A percentile compares a stretch with the other conserved stretches of the same genome.
Evolutionary conservation across 805 yeast genomes (phyloP).

Genomic region (Barnettozyma californica): DNA sequence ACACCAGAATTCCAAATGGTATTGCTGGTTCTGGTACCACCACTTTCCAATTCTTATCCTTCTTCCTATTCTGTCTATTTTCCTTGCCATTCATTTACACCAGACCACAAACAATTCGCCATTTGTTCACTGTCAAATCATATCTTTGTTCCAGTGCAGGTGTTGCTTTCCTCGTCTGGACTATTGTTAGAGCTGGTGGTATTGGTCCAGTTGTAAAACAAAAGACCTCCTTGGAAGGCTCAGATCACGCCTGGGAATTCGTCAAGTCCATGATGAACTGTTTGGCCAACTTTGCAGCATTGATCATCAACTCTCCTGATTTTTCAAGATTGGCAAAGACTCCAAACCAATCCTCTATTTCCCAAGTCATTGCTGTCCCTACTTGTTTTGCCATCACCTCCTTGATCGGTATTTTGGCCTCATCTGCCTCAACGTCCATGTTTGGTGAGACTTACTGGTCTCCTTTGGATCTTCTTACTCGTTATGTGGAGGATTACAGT

Average conservation of each 20-base stretch:
- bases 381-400: constrained; percentile 75
- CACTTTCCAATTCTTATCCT: constrained; percentile 66
- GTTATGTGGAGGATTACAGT: constrained; percentile 50
- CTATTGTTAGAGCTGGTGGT: constrained; percentile 74
- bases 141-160: constrained; percentile 79
- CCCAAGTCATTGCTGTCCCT: constrained; percentile 67
- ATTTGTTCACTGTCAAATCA: constrained; percentile 79
- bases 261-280: constrained; percentile 73
- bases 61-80: constrained; percentile 76
- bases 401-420: constrained; percentile 77
- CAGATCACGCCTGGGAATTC: constrained; percentile 78
- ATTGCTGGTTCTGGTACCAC: constrained; percentile 57
- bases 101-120: constrained; percentile 77
- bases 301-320: constrained; percentile 85
- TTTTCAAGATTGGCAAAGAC: constrained; percentile 77
- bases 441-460: constrained; percentile 76
- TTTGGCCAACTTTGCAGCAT: constrained; percentile 82
- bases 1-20: constrained; percentile 56
- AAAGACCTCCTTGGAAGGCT: constrained; percentile 45
- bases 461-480: constrained; percentile 61
- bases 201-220: constrained; percentile 67
- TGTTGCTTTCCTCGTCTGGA: constrained; percentile 78
- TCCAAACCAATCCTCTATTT: constrained; percentile 42
- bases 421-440: constrained; percentile 67
- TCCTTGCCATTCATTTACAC: constrained; percentile 78